Percentiles rank a stretch among this genome's conserved stretches.
phyloP scores from a whole-genome alignment of 2,329 filamentous ascomycete genomes.

The Venturia carpophila region DNA sequence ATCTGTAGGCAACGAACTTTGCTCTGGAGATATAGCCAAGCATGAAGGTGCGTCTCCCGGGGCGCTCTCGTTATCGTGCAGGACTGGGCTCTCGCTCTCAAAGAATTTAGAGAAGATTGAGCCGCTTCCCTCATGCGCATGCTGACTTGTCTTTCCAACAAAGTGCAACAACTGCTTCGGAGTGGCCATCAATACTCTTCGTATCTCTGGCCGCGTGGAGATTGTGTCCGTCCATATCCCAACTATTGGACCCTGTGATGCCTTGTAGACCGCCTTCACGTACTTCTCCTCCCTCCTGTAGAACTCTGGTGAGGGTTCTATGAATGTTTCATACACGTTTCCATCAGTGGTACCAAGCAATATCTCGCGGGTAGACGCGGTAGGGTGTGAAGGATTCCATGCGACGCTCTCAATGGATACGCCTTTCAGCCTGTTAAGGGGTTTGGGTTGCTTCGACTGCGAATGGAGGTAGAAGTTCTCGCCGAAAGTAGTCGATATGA shows the following conservation, averaged over 20 bases:
- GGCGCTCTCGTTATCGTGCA: conserved; percentile 62
- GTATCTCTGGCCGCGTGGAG: conserved; percentile 58
- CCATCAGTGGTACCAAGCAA: conserved; percentile 87
- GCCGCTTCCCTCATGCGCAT: conserved; percentile 67
- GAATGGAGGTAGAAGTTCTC: conserved; percentile 98
- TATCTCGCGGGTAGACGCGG: conserved; percentile 90
- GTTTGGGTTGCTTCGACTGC: conserved; percentile 80
- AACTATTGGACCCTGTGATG: conserved; percentile 73
- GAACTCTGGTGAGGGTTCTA: conserved; percentile 90
- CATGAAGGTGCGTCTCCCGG: conserved; percentile 54
- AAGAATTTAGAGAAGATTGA: conserved; percentile 85
- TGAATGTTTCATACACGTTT: conserved; percentile 88
- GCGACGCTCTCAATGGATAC: conserved; percentile 83
- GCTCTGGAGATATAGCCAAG: conserved; percentile 70
- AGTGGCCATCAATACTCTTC: conserved; percentile 74
- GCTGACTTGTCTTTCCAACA: conserved; percentile 64
- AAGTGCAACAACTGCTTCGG: conserved; percentile 73
- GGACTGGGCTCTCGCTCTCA: conserved; percentile 71
- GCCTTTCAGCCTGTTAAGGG: conserved; percentile 72
- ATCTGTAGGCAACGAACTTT: conserved; percentile 44
- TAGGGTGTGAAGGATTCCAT: conserved; percentile 90
- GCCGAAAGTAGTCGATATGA: conserved; percentile 82
- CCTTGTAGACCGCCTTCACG: conserved; percentile 72
- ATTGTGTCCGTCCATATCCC: conserved; percentile 79
- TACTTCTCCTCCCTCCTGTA: conserved; percentile 94